Percentiles rank a stretch among this genome's conserved stretches.
Conservation (phyloP, 2,329 filamentous ascomycete genomes). For the Hymenoscyphus fraxineus region DNA sequence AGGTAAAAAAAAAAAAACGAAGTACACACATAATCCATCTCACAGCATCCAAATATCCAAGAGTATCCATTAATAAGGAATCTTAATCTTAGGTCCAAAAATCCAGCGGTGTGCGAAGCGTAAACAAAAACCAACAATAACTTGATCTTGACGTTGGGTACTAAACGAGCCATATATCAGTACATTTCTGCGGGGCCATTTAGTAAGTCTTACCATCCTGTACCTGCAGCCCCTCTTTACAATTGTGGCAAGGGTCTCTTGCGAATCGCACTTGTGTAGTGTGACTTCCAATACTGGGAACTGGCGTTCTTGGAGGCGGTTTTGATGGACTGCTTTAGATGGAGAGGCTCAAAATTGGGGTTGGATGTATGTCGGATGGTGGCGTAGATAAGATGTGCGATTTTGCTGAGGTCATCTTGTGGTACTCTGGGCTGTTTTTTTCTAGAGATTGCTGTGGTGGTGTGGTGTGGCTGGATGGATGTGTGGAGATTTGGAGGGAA, state of each 20-base stretch:
- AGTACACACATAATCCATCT: background rate
- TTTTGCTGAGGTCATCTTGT: background rate
- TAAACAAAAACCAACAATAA: no score
- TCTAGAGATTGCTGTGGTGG: background rate
- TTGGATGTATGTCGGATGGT: background rate
- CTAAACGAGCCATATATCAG: no score
- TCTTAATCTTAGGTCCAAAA: background rate
- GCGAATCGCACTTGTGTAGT: background rate
- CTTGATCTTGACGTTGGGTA: no score
- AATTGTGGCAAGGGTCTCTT: background rate
- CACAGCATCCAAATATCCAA: background rate
- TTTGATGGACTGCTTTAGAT: background rate
- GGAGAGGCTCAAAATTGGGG: background rate
- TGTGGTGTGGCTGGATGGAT: background rate
- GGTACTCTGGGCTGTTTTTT: background rate
- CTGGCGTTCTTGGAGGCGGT: background rate
- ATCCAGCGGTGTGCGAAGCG: background rate
- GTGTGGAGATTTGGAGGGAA: background rate
- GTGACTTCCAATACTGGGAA: background rate
- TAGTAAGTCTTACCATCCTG: background rate
- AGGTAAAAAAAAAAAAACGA: background rate
- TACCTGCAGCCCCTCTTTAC: background rate
- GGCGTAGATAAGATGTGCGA: background rate
- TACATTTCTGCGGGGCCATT: background rate
- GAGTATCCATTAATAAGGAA: background rate